Conservation (phyloP, 148 eudicot genomes). For the Rhododendron simsii region DNA sequence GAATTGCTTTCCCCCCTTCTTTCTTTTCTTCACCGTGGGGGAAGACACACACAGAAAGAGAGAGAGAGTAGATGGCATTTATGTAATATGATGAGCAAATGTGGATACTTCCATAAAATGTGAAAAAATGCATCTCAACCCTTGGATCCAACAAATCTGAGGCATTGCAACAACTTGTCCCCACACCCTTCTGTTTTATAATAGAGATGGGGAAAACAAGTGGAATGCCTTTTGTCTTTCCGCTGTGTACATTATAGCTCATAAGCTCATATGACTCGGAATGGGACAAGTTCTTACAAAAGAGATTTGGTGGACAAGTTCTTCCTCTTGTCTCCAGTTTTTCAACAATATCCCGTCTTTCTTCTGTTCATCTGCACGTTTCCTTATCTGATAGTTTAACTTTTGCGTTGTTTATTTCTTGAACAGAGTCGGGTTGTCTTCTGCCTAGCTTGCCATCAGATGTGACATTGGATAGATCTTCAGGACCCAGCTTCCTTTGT, state of each 20-base stretch:
- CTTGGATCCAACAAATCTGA: too few species aligned
- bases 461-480: conserved; percentile 55
- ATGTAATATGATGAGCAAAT: too few species aligned
- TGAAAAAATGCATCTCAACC: too few species aligned
- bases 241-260: neutral
- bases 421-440: conserved; percentile 81
- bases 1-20: too few species aligned
- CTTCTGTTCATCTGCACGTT: neutral
- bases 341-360: neutral
- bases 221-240: neutral
- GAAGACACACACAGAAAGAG: too few species aligned
- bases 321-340: neutral
- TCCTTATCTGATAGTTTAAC: neutral
- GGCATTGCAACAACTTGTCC: too few species aligned
- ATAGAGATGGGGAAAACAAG: neutral
- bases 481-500: conserved; percentile 88
- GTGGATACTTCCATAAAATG: too few species aligned
- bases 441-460: conserved; percentile 94
- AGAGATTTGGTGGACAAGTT: neutral
- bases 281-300: neutral
- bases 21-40: too few species aligned
- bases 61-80: too few species aligned
- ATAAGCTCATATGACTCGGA: neutral
- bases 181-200: too few species aligned
- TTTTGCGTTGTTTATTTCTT: neutral